These are phyloP conservation scores for Leccinum olivaceoglutinosum DNA, from an alignment of 1,284 basidiomycete genomes.

Conservation along the genomic window DNA sequence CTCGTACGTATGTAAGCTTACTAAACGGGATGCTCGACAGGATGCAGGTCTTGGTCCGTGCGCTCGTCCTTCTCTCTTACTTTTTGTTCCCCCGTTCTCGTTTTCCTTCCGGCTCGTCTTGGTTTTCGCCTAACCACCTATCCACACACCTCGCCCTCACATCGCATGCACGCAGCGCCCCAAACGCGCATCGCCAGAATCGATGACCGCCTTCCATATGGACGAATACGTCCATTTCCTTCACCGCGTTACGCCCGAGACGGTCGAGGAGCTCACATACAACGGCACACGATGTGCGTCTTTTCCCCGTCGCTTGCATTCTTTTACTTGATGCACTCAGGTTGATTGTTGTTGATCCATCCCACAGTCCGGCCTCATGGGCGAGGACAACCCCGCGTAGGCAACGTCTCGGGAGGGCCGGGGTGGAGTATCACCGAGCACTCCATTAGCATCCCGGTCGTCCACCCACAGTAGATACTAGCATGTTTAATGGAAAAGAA, in stretches of 20 bases:
- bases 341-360: conserved; percentile 8
- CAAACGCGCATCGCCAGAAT: conserved; percentile 72
- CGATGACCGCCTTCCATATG: conserved; percentile 92
- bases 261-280: conserved; percentile 73
- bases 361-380: conserved; percentile 62
- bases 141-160: not conserved
- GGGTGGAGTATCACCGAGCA: conserved; percentile 86
- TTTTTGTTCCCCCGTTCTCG: not conserved
- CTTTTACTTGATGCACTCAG: too few species aligned
- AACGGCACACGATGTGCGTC: conserved; percentile 67
- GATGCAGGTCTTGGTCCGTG: conserved; percentile 56
- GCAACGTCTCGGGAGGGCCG: conserved; percentile 53
- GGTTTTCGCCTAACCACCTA: too few species aligned
- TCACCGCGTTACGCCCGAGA: conserved; percentile 81
- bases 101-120: not conserved
- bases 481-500: conserved; percentile 32
- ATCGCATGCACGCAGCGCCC: conserved; percentile 51
- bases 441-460: conserved; percentile 88
- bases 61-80: too few species aligned
- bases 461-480: conserved; percentile 82
- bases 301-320: too few species aligned
- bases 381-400: conserved; percentile 95
- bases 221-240: conserved; percentile 97
- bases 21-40: conserved; percentile 78
- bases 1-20: too few species aligned